A percentile compares a stretch with the other conserved stretches of the same genome.
Evolutionary conservation across 75 land plant genomes (phyloP).

Genomic region (Pinus tabuliformis): DNA sequence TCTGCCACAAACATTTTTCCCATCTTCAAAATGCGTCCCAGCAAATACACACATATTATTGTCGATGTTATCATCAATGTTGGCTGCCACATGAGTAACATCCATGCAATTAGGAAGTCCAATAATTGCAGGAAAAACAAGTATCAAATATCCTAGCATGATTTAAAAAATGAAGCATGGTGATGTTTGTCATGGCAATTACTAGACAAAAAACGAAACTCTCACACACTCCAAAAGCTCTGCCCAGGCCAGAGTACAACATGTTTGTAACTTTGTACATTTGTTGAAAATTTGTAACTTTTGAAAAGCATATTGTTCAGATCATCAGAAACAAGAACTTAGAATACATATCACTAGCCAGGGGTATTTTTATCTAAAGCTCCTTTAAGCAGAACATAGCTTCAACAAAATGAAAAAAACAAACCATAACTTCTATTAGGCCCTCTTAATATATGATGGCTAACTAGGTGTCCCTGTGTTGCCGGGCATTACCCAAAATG

Average conservation of each 20-base stretch:
- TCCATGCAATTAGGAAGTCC: not conserved
- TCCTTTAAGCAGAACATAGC: not conserved
- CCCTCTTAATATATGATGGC: no score
- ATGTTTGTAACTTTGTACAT: not conserved
- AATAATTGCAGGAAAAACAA: not conserved
- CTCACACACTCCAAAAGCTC: not conserved
- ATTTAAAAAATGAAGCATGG: not conserved
- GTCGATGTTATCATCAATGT: slow-evolving; percentile 35
- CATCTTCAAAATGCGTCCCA: slow-evolving; percentile 35
- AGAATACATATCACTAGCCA: not conserved
- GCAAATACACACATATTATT: slow-evolving; percentile 28
- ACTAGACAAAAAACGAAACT: not conserved
- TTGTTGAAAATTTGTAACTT: not conserved
- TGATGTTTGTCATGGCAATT: not conserved
- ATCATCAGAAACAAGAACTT: not conserved
- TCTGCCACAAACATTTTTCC: slow-evolving; percentile 41
- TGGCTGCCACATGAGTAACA: slow-evolving; percentile 16
- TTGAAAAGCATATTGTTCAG: not conserved
- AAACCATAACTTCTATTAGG: no score
- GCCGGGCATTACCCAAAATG: no score
- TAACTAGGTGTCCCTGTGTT: no score
- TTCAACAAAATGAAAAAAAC: no score
- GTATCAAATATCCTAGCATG: not conserved
- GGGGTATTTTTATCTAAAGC: not conserved
- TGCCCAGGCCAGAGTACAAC: not conserved